Evolutionary conservation across 2,329 filamentous ascomycete genomes (phyloP).

Genomic region (Sphaerulina populicola): DNA sequence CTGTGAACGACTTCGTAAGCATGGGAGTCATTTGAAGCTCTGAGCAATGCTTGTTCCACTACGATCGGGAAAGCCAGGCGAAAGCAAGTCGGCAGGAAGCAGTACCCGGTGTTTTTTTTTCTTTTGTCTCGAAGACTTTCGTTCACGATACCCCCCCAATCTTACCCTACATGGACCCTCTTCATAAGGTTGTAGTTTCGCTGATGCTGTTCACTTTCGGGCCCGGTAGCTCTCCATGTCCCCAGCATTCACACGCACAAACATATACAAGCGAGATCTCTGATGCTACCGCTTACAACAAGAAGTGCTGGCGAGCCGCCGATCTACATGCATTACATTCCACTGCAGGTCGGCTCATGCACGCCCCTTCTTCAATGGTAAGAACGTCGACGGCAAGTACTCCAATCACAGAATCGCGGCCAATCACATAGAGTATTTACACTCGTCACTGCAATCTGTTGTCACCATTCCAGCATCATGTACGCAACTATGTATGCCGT

Average conservation of each 20-base stretch:
- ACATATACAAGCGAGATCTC: background rate
- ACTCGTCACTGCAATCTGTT: background rate
- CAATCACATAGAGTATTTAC: background rate
- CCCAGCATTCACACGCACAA: background rate
- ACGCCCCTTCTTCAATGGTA: background rate
- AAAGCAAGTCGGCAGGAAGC: background rate
- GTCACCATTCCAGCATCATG: background rate
- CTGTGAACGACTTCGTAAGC: conserved; percentile 19
- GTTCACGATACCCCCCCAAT: background rate
- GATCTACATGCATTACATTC: background rate
- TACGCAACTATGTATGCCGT: too few relatives aligned
- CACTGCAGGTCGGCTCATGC: background rate
- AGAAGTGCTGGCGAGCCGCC: background rate
- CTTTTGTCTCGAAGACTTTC: background rate
- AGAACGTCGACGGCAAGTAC: background rate
- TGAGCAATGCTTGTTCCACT: background rate
- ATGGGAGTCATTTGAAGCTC: conserved; percentile 3
- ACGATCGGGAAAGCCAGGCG: background rate
- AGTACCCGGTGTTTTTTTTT: background rate
- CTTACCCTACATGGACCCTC: too few relatives aligned
- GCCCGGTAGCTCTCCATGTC: background rate
- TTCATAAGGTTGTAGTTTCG: background rate
- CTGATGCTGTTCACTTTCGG: background rate
- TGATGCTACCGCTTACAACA: background rate
- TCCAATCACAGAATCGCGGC: background rate